Evolutionary conservation across 768 basidiomycete genomes (phyloP), one percentile per base, ranked within the genome.

Genomic region (Lentinula sp.): DNA sequence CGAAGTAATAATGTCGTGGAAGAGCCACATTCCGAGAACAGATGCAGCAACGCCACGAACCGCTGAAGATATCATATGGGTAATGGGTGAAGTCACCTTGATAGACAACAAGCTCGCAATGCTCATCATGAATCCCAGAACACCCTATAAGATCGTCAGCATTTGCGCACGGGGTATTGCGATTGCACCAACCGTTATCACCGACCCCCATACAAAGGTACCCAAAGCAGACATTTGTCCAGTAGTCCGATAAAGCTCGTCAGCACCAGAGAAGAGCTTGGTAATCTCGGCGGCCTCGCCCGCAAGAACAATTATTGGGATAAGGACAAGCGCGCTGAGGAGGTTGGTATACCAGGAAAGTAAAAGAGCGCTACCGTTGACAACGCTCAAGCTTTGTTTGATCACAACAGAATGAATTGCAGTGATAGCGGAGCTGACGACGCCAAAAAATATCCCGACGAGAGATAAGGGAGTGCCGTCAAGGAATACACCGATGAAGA

Each of bases 41-140:
- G 93, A 92, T n/a, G 89, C 92, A 1, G 93, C 86, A 31, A 98
- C 95, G 16, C 96, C 95, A 58, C 95, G 89, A 4, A 96, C 93
- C 18, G 96, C 95, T 10, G 94, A 94, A 3, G 93, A 95, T 31
- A 97, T 78, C 95, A 98, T 98, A 73, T 98, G 95, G 2, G 95
- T 95, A 70, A 98, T 94, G 13, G 95, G 95, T 1, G 94, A 96
- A 7, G 95, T 98, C 63, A 98, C 91, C 73, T 98, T 95, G 79
- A 98, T 97, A 28, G 92, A 95, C 34, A 98, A 80, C 63, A 95
- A 76, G 64, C 91, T 93, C 9, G 95, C 95, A 58, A 98, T 84
- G 74, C 90, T 93, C 85, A 98, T 97, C 66, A 95, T 75, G 81
- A 97, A 98, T 9, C 95, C 95, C 57, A 97, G 76, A 16, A 82